phyloP scores from a whole-genome alignment of 192 early-diverging fungal species.

The Coemansia sp. region DNA sequence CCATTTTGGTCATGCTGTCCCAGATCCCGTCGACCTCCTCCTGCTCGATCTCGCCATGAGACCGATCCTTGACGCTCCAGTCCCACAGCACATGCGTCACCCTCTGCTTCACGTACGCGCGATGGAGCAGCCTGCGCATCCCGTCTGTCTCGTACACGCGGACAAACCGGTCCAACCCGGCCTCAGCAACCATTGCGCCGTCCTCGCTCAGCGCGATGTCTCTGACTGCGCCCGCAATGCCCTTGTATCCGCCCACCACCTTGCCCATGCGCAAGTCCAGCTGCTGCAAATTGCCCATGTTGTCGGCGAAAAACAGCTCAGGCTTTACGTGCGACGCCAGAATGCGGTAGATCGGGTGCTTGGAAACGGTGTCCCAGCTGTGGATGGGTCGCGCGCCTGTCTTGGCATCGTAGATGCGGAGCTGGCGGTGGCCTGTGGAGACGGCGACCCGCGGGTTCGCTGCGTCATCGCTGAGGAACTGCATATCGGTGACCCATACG shows the following conservation, averaged over 20 bases:
- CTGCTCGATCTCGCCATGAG: conserved; percentile 41
- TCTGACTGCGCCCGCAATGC: conserved; percentile 47
- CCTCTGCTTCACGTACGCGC: conserved; percentile 80
- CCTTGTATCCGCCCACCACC: conserved; percentile 64
- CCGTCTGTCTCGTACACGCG: conserved; percentile 71
- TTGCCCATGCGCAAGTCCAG: conserved; percentile 64
- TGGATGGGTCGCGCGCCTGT: conserved; percentile 69
- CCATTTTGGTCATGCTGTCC: conserved; percentile 54
- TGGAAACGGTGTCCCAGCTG: conserved; percentile 60
- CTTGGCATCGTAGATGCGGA: conserved; percentile 84
- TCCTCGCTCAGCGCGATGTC: conserved; percentile 62
- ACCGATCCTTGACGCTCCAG: conserved; percentile 48
- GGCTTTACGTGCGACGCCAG: conserved; percentile 53
- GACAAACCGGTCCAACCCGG: conserved; percentile 76
- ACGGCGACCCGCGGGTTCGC: conserved; percentile 58
- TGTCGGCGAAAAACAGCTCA: conserved; percentile 70
- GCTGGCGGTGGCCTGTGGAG: conserved; percentile 73
- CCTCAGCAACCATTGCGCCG: conserved; percentile 60
- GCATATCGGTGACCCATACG: conserved; percentile 86
- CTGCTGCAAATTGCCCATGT: conserved; percentile 61
- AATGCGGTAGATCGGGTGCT: conserved; percentile 65
- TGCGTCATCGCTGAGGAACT: conserved; percentile 63
- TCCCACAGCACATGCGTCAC: conserved; percentile 70
- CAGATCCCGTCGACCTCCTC: conserved; percentile 71
- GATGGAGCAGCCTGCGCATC: conserved; percentile 57